Conservation (phyloP, 306 rosid genomes). For the Dalbergia oliveri region DNA sequence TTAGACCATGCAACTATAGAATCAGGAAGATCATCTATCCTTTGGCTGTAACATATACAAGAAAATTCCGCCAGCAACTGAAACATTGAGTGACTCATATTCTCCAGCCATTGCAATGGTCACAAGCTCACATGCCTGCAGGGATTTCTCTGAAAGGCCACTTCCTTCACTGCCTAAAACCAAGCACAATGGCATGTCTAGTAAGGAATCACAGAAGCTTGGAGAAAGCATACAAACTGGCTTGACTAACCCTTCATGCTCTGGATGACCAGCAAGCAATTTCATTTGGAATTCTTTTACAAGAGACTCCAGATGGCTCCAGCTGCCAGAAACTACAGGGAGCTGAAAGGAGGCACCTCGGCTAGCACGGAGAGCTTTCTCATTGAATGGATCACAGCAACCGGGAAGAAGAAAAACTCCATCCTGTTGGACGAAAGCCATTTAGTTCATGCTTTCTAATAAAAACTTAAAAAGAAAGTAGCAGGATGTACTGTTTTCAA, state of each 20-base stretch:
- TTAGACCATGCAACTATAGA: background rate
- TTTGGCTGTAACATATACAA: conserved; percentile 72
- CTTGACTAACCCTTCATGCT: conserved; percentile 55
- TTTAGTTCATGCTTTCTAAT: conserved; percentile 12
- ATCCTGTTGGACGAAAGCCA: conserved; percentile 56
- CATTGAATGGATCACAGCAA: conserved; percentile 94
- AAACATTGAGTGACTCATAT: conserved; percentile 92
- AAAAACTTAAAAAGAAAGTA: conserved; percentile 7
- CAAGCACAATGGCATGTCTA: conserved; percentile 68
- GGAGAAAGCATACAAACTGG: conserved; percentile 61
- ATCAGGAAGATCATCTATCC: conserved; percentile 37
- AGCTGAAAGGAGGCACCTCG: conserved; percentile 96
- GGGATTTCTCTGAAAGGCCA: conserved; percentile 78
- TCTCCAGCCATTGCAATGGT: conserved; percentile 93
- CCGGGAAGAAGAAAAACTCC: conserved; percentile 94
- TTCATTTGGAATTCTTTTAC: conserved; percentile 66
- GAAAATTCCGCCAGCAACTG: conserved; percentile 99
- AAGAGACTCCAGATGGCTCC: conserved; percentile 73
- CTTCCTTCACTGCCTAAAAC: conserved; percentile 94
- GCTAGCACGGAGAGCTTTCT: conserved; percentile 95
- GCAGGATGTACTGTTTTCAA: background rate
- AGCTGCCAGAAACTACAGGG: conserved; percentile 77
- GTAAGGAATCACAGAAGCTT: conserved; percentile 60
- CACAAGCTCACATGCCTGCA: conserved; percentile 75
- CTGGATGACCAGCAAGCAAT: conserved; percentile 86